phyloP scores from a whole-genome alignment of 345 rosid species.

The Bruguiera parviflora region DNA sequence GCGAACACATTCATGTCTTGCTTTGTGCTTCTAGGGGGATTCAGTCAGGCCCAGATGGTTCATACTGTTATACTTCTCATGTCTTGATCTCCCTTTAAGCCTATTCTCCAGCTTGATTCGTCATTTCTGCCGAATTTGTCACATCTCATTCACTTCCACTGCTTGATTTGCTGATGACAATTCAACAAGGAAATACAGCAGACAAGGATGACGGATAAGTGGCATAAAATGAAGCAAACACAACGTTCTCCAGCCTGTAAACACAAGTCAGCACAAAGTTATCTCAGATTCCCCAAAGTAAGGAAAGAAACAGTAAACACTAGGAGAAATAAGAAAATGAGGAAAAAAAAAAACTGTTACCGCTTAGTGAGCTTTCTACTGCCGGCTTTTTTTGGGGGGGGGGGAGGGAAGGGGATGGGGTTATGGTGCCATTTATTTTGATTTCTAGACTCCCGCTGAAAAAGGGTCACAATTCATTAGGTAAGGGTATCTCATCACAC shows the following conservation, averaged over 20 bases:
- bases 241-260: neutral
- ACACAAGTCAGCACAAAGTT: neutral
- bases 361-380: no score
- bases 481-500: neutral
- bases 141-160: constrained; percentile 82
- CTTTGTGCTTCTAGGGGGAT: constrained; percentile 24
- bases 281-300: no score
- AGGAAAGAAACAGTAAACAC: no score
- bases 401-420: no score
- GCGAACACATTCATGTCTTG: constrained; percentile 16
- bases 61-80: constrained; percentile 29
- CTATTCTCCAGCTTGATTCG: constrained; percentile 51
- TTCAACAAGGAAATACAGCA: constrained; percentile 13
- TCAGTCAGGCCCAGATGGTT: constrained; percentile 19
- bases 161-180: constrained; percentile 60
- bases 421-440: neutral
- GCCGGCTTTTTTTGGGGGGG: no score
- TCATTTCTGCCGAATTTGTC: constrained; percentile 73
- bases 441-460: neutral
- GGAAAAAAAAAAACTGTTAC: no score
- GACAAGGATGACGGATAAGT: neutral
- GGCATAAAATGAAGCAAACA: neutral
- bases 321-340: no score
- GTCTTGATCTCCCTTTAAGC: constrained; percentile 40
- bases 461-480: neutral